Evolutionary conservation across 2,329 filamentous ascomycete species (phyloP).

Genomic region (Colletotrichum lini): DNA sequence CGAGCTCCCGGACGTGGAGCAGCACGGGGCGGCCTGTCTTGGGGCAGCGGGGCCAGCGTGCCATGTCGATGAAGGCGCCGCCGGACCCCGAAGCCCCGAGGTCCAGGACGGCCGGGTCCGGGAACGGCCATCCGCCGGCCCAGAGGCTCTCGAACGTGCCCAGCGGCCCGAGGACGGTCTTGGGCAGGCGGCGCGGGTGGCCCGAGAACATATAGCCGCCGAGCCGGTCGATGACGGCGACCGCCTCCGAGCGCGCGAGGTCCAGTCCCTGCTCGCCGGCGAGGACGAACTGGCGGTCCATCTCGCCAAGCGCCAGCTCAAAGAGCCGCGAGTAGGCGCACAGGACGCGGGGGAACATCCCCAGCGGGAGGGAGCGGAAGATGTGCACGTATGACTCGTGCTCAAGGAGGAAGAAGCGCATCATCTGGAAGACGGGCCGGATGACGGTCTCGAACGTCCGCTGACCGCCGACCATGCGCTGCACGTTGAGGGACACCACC

Average conservation of each 20-base stretch:
- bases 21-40: conserved; percentile 10
- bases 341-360: conserved; percentile 23
- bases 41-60: not conserved
- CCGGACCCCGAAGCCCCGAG: not conserved
- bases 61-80: conserved; percentile 10
- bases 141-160: conserved; percentile 6
- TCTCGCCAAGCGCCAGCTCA: conserved; percentile 27
- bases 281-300: conserved; percentile 18
- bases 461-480: not conserved
- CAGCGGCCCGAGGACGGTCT: conserved; percentile 9
- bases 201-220: conserved; percentile 15
- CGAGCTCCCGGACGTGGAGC: conserved; percentile 8
- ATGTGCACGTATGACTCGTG: conserved; percentile 27
- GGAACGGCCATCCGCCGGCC: conserved; percentile 1
- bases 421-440: conserved; percentile 37
- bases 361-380: conserved; percentile 14
- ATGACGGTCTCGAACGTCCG: conserved; percentile 30
- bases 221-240: conserved; percentile 4
- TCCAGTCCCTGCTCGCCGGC: conserved; percentile 8
- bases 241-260: too few relatives aligned
- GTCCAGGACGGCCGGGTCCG: conserved; percentile 14
- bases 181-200: conserved; percentile 8
- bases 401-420: conserved; percentile 38
- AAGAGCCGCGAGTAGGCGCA: conserved; percentile 26
- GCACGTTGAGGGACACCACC: conserved; percentile 25